Percentiles rank a stretch among this genome's conserved stretches.
These are phyloP conservation scores for Emergomyces pasteurianus DNA, from an alignment of 2,329 filamentous ascomycete genomes.

Conservation along the genomic window DNA sequence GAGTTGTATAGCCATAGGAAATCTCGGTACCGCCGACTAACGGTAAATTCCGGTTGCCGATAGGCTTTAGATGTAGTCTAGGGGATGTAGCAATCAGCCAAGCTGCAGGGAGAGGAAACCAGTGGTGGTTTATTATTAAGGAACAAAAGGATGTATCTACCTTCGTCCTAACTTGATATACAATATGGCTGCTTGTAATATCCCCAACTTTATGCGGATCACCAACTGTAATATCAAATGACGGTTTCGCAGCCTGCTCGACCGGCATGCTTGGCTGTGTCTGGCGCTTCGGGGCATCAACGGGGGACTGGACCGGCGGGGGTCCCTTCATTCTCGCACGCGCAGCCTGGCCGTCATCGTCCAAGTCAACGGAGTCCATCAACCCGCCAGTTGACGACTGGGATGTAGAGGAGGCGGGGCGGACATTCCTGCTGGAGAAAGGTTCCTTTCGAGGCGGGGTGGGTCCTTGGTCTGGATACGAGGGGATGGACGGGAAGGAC, in stretches of 20 bases:
- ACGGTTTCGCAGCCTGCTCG: slow-evolving; percentile 86
- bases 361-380: slow-evolving; percentile 58
- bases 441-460: slow-evolving; percentile 50
- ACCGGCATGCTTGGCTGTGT: slow-evolving; percentile 71
- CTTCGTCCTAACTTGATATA: slow-evolving; percentile 91
- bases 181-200: slow-evolving; percentile 91
- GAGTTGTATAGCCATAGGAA: slow-evolving; percentile 97
- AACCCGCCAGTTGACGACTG: slow-evolving; percentile 40
- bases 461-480: slow-evolving; percentile 41
- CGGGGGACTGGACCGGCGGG: slow-evolving; percentile 47
- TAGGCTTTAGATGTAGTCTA: slow-evolving; percentile 95
- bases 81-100: background rate
- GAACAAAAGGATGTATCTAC: slow-evolving; percentile 35
- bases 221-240: slow-evolving; percentile 80
- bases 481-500: slow-evolving; percentile 20
- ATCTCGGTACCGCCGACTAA: slow-evolving; percentile 87
- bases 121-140: background rate
- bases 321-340: slow-evolving; percentile 51
- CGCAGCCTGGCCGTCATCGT: slow-evolving; percentile 48
- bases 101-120: background rate
- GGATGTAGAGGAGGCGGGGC: slow-evolving; percentile 28
- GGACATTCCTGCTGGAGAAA: slow-evolving; percentile 24
- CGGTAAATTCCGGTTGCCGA: slow-evolving; percentile 79
- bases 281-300: slow-evolving; percentile 38
- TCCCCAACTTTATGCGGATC: slow-evolving; percentile 98